Evolutionary conservation across 1,284 basidiomycete species (phyloP), one percentile per base, ranked within the genome.

Genomic region (Chalciporus sp.): DNA sequence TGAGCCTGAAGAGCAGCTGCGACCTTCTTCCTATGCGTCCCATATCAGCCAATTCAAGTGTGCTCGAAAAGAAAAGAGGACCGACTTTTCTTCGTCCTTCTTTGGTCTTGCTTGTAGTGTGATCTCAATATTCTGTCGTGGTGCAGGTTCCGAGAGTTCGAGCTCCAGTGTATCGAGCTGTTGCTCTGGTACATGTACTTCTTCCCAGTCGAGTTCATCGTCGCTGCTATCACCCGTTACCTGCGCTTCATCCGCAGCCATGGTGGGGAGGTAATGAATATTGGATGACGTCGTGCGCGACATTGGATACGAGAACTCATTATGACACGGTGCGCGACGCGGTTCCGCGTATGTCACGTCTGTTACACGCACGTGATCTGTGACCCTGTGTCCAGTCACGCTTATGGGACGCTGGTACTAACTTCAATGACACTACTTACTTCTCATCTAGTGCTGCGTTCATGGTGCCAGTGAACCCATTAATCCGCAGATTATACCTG

Each of bases 61-160:
- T 57, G 14, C 40, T 33, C 45, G 39, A 31, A 20, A 43, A 49
- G 57, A 16, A 42, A 40, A 48, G n/a, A 53, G 57, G 58, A 60
- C 69, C 59, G 49, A 70, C 68, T 61, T 66, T 53, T 29, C 50
- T 58, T 68, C 72, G 47, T 70, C 71, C 57, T 72, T 74, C 64
- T 75, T 79, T 46, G 71, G 70, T 41, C 68, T 69, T 20, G 74
- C 64, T 59, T 81, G 74, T 14, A 87, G 74, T 1, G 82, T 85
- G 53, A 88, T 86, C 74, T 88, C 85, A 23, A 88, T 80, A 67
- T 64, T 76, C 61, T 56, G 69, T 33, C 56, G 61, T 63, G 68
- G 54, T 63, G 65, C 39, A 16, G 62, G 57, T n/a, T 47, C 28
- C 20, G 57, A 55, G 27, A 61, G 55, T 31, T 68, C 62, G 35